A percentile compares a stretch with the other conserved stretches of the same genome.
Conservation (phyloP, 352 stramenopile species). For the Pythium aphanidermatum region DNA sequence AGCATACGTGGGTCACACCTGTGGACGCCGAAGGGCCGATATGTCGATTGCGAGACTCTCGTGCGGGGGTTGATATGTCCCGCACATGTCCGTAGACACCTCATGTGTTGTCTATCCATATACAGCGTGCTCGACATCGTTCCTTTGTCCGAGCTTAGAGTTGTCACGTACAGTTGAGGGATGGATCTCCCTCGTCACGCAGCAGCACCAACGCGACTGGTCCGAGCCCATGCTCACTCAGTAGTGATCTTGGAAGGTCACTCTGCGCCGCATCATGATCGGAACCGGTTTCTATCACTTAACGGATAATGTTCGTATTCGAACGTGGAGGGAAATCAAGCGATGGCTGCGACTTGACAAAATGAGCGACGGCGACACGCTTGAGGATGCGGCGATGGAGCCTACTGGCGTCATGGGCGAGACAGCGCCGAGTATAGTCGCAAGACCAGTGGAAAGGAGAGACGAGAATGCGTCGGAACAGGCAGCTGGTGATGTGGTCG, state of each 20-base stretch:
- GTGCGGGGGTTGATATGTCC: constrained; percentile 13
- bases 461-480: no score
- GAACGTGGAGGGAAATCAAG: constrained; percentile 15
- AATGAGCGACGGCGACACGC: constrained; percentile 3
- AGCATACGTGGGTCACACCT: neutral
- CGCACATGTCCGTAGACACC: no score
- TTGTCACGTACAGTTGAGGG: no score
- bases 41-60: constrained; percentile 12
- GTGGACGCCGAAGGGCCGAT: constrained; percentile 8
- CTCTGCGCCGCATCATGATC: neutral
- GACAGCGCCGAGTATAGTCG: no score
- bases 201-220: constrained; percentile 12
- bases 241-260: neutral
- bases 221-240: constrained; percentile 5
- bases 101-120: no score
- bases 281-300: neutral
- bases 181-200: no score
- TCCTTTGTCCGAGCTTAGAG: no score
- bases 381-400: neutral
- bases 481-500: neutral
- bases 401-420: neutral
- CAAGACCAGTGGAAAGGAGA: no score
- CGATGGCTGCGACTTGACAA: constrained; percentile 4
- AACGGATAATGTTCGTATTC: constrained; percentile 4
- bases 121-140: no score